Percentiles rank a stretch among this genome's conserved stretches.
Evolutionary conservation across 805 yeast species (phyloP).

Genomic region (Wickerhamomyces strasburgensis): DNA sequence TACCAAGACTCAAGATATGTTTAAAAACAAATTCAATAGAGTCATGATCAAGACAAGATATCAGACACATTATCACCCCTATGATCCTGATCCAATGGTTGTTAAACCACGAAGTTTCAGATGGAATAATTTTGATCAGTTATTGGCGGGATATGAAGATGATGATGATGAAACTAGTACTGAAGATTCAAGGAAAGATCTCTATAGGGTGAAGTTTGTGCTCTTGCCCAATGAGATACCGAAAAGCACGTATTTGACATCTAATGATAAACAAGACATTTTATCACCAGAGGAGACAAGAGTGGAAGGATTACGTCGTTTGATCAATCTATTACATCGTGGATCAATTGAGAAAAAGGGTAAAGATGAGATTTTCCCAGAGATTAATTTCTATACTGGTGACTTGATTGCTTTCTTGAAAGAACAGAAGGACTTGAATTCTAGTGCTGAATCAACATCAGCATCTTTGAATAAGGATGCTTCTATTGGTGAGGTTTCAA

Average conservation of each 20-base stretch:
- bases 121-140: slow-evolving; percentile 92
- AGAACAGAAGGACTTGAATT: slow-evolving; percentile 31
- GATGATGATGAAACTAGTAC: slow-evolving; percentile 57
- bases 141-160: slow-evolving; percentile 87
- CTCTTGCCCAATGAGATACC: slow-evolving; percentile 75
- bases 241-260: slow-evolving; percentile 35
- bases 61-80: slow-evolving; percentile 57
- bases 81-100: slow-evolving; percentile 52
- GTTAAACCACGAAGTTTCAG: slow-evolving; percentile 54
- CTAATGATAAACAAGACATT: slow-evolving; percentile 49
- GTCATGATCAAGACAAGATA: slow-evolving; percentile 74
- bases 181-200: slow-evolving; percentile 33
- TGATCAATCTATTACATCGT: slow-evolving; percentile 58
- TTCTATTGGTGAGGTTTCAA: slow-evolving; percentile 49
- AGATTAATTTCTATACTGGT: slow-evolving; percentile 84
- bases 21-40: slow-evolving; percentile 34
- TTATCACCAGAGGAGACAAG: slow-evolving; percentile 81
- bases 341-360: slow-evolving; percentile 36
- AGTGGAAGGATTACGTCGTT: slow-evolving; percentile 79
- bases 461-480: slow-evolving; percentile 44
- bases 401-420: slow-evolving; percentile 62
- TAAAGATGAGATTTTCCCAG: slow-evolving; percentile 57
- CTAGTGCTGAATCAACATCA: slow-evolving; percentile 28
- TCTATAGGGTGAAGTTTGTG: slow-evolving; percentile 76
- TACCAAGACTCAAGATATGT: slow-evolving; percentile 28